These are phyloP conservation scores for Colletotrichum abscissum DNA, from an alignment of 2,329 filamentous ascomycete genomes.

Conservation along the genomic window DNA sequence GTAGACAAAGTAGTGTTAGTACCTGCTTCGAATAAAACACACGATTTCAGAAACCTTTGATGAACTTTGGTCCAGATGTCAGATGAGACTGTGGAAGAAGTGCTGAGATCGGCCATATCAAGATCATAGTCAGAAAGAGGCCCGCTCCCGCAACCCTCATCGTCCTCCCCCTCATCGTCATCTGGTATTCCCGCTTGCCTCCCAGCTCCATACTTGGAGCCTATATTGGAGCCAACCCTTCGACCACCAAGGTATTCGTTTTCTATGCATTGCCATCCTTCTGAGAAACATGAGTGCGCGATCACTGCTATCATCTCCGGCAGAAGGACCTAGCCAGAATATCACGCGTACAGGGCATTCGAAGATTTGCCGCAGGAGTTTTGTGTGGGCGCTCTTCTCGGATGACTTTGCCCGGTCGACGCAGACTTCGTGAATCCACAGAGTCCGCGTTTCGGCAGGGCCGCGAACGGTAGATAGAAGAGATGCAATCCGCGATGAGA, in stretches of 20 bases:
- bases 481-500: not conserved
- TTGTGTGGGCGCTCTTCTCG: too few relatives aligned
- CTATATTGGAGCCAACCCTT: not conserved
- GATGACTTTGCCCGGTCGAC: conserved; percentile 36
- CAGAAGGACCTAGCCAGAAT: conserved; percentile 28
- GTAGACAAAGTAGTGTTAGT: not conserved
- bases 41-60: not conserved
- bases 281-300: not conserved
- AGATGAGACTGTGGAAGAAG: not conserved
- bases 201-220: not conserved
- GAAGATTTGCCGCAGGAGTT: too few relatives aligned
- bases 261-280: not conserved
- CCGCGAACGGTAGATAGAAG: conserved; percentile 32
- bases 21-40: not conserved
- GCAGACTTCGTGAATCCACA: conserved; percentile 28
- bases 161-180: not conserved
- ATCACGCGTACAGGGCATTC: conserved; percentile 9
- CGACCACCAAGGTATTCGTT: not conserved
- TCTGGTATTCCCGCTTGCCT: not conserved
- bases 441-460: not conserved
- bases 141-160: not conserved
- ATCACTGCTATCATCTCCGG: not conserved
- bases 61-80: not conserved
- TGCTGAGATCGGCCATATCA: too few relatives aligned
- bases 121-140: not conserved